phyloP scores from a whole-genome alignment of 2,329 filamentous ascomycete species.

The Aspergillus clavatus region DNA sequence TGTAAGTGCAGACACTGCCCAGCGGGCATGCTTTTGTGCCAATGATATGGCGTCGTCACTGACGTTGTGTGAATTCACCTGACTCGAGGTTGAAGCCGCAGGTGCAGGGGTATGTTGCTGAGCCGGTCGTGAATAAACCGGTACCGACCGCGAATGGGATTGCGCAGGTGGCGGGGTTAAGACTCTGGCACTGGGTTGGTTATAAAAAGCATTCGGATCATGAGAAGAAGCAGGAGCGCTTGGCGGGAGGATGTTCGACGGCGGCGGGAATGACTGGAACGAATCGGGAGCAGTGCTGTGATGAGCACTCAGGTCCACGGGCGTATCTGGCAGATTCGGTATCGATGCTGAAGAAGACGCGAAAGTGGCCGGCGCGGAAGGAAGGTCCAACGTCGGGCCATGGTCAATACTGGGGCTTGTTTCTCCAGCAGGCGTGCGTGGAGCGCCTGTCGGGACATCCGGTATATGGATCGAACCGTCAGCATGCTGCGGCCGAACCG shows the following conservation, averaged over 20 bases:
- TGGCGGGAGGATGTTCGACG: constrained; percentile 28
- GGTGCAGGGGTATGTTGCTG: constrained; percentile 18
- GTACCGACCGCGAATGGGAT: constrained; percentile 22
- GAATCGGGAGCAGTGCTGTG: constrained; percentile 20
- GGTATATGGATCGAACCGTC: constrained; percentile 19
- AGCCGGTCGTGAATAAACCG: constrained; percentile 16
- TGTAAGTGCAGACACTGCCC: constrained; percentile 92
- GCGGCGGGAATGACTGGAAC: constrained; percentile 41
- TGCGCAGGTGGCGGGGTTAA: constrained; percentile 21
- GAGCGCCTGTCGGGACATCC: constrained; percentile 20
- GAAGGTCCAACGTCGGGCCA: constrained; percentile 30
- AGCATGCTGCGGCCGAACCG: constrained; percentile 29
- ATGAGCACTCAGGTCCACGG: constrained; percentile 15
- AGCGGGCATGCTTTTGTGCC: constrained; percentile 93
- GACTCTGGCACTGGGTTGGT: constrained; percentile 13
- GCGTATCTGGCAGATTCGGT: constrained; percentile 32
- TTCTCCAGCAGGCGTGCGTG: constrained; percentile 21
- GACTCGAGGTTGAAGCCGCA: constrained; percentile 15
- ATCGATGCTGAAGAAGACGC: constrained; percentile 23
- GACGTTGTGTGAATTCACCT: constrained; percentile 29
- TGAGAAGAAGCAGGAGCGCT: constrained; percentile 15
- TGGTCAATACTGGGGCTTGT: constrained; percentile 36
- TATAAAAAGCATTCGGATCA: constrained; percentile 22
- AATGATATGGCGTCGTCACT: constrained; percentile 70
- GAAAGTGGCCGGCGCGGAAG: constrained; percentile 36